A percentile compares a stretch with the other conserved stretches of the same genome.
Conservation (phyloP, 1,284 basidiomycete genomes). For the Cerrena zonata region DNA sequence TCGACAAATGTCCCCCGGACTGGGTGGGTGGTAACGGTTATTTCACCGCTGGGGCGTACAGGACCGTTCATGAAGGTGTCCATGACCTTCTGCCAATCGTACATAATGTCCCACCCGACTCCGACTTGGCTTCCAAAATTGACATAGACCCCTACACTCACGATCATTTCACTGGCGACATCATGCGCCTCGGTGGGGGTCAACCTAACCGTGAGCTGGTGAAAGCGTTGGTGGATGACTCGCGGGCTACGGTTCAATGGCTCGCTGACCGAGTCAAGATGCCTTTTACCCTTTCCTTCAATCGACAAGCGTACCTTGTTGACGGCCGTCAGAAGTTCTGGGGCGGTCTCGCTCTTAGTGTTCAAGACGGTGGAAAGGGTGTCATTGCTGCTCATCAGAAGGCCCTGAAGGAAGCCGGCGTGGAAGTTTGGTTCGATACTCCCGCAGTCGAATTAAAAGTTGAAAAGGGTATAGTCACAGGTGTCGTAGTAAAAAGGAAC, state of each 20-base stretch:
- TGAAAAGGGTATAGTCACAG: constrained; percentile 35
- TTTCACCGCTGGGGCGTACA: constrained; percentile 64
- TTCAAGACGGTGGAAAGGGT: constrained; percentile 61
- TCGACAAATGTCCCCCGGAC: constrained; percentile 58
- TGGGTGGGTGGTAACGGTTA: constrained; percentile 68
- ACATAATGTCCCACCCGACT: constrained; percentile 33
- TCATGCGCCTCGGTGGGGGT: constrained; percentile 50
- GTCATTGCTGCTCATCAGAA: constrained; percentile 51
- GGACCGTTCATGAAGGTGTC: constrained; percentile 55
- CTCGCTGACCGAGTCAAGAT: constrained; percentile 43
- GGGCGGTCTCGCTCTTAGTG: constrained; percentile 60
- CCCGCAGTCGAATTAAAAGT: constrained; percentile 40
- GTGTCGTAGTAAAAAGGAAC: constrained; percentile 38
- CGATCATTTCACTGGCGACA: constrained; percentile 49
- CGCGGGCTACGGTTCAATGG: constrained; percentile 53
- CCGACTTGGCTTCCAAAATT: constrained; percentile 40
- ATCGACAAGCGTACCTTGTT: constrained; percentile 63
- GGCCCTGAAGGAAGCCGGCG: constrained; percentile 44
- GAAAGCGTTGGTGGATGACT: constrained; percentile 46
- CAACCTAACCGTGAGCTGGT: constrained; percentile 46
- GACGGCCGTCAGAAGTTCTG: constrained; percentile 59
- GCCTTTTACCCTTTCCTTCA: constrained; percentile 55
- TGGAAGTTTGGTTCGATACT: constrained; percentile 52
- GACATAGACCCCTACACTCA: constrained; percentile 55
- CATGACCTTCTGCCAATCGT: constrained; percentile 53